Base-by-base conservation (phyloP, 2,329 filamentous ascomycete species). In the Cadophora malorum region DNA sequence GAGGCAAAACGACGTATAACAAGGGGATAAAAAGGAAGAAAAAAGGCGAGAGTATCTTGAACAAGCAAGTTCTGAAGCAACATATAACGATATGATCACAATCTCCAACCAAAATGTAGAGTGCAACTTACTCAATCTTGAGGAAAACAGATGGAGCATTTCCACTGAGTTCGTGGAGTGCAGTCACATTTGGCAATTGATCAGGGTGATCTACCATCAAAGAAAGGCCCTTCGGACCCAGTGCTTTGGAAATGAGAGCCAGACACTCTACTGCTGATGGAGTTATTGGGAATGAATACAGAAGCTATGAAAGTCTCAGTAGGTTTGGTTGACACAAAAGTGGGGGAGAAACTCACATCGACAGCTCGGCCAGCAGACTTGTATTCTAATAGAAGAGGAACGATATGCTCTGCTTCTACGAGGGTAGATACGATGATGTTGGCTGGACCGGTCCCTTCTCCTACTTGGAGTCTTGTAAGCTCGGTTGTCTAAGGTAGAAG, bases 401-500 rank as follows among this genome's bases (percentile, higher is more conserved):
- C 68, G 6, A 94, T 79, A 62, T 86, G 84, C 76, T 95, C 91
- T 0, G 89, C 88, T 79, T 95, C 92, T 2, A 86, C 80, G n/a
- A 94, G 72, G 0, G 92, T 96, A 0, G 91, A 94, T 0, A 90
- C 88, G 41, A 94, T 84, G 64, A 95, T 81, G 47, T 90, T 88
- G 23, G 62, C 80, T 76, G 56, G 80, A 74, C 65, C 83, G 76
- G 33, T 50, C 1, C 73, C 73, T 33, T 83, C 78, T 9, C 91
- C 90, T n/a, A 93, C 87, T 84, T 94, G 91, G 28, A 93, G 79
- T 63, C 83, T 82, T 1, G 90, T 85, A 61, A 92, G 79, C 77
- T 93, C 86, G 6, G 82, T 80, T 0, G 91, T 93, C 89, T n/a
- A n/a, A n/a, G n/a, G n/a, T n/a, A n/a, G n/a, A 65, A 59, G 9